phyloP scores from a whole-genome alignment of 768 basidiomycete species.

The Lentinula raphanica region DNA sequence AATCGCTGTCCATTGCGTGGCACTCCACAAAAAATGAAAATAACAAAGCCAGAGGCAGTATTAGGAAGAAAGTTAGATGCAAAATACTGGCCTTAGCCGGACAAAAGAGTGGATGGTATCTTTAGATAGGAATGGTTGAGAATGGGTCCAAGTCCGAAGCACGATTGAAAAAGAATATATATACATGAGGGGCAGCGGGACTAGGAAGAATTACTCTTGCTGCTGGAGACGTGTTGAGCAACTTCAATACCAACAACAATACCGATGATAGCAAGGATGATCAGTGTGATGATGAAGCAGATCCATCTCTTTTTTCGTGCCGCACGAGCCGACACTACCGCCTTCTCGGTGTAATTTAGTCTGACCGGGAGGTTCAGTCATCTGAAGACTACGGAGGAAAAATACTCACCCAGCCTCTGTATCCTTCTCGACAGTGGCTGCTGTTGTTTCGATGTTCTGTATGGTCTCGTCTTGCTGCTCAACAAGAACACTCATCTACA shows the following conservation, averaged over 20 bases:
- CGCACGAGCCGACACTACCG: conserved; percentile 77
- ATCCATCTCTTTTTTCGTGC: conserved; percentile 98
- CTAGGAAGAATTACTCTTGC: conserved; percentile 18
- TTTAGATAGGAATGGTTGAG: not conserved
- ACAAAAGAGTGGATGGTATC: not conserved
- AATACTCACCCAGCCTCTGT: conserved; percentile 72
- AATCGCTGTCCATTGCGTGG: not conserved
- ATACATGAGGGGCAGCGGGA: not conserved
- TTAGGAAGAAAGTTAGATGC: not conserved
- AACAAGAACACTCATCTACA: conserved; percentile 88
- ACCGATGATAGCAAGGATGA: conserved; percentile 63
- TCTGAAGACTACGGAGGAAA: not conserved
- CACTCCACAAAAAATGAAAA: not conserved
- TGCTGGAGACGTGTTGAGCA: conserved; percentile 36
- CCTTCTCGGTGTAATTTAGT: conserved; percentile 77
- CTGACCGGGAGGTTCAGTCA: conserved; percentile 33
- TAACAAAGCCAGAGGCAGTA: not conserved
- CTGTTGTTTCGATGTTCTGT: conserved; percentile 74
- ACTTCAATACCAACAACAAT: conserved; percentile 58
- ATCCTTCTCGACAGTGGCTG: conserved; percentile 71
- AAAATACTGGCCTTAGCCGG: not conserved
- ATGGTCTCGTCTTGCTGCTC: conserved; percentile 93
- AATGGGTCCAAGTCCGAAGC: not conserved
- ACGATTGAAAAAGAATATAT: not conserved
- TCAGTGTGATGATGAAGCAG: conserved; percentile 74